Conservation (phyloP, 768 basidiomycete genomes). For the Suillus paluster region DNA sequence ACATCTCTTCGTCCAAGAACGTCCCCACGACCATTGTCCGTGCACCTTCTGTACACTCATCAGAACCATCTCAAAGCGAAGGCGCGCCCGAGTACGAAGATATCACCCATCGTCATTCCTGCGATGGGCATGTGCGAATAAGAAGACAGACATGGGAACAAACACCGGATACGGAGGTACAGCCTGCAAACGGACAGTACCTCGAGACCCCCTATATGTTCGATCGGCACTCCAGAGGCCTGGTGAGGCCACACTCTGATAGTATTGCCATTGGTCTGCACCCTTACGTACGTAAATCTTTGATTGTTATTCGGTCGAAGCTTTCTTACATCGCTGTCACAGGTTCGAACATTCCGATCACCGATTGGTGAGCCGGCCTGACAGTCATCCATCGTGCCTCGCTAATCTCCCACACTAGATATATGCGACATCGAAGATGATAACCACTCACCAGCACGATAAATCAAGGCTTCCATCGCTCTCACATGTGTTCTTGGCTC, state of each 20-base stretch:
- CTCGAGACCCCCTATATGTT: constrained; percentile 30
- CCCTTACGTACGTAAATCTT: constrained; percentile 32
- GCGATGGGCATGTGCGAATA: constrained; percentile 29
- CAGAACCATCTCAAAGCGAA: constrained; percentile 28
- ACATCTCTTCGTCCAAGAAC: constrained; percentile 27
- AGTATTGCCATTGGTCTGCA: constrained; percentile 28
- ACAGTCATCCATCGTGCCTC: not conserved
- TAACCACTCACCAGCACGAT: constrained; percentile 25
- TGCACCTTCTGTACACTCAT: constrained; percentile 18
- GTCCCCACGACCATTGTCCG: constrained; percentile 28
- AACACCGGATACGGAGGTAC: constrained; percentile 15
- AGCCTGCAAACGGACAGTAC: constrained; percentile 4
- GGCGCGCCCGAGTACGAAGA: constrained; percentile 45
- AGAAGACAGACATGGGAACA: constrained; percentile 23
- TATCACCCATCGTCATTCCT: constrained; percentile 16
- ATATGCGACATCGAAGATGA: constrained; percentile 32
- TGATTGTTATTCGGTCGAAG: not conserved
- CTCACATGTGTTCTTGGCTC: not conserved
- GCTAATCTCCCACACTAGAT: constrained; percentile 22
- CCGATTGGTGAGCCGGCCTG: constrained; percentile 32
- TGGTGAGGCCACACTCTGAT: constrained; percentile 36
- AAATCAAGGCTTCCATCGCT: not conserved
- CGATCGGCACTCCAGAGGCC: constrained; percentile 29
- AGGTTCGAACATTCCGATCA: constrained; percentile 36
- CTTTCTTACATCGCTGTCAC: constrained; percentile 16